Conservation (phyloP, 352 stramenopile species). For the Phytopythium mirpurense region DNA sequence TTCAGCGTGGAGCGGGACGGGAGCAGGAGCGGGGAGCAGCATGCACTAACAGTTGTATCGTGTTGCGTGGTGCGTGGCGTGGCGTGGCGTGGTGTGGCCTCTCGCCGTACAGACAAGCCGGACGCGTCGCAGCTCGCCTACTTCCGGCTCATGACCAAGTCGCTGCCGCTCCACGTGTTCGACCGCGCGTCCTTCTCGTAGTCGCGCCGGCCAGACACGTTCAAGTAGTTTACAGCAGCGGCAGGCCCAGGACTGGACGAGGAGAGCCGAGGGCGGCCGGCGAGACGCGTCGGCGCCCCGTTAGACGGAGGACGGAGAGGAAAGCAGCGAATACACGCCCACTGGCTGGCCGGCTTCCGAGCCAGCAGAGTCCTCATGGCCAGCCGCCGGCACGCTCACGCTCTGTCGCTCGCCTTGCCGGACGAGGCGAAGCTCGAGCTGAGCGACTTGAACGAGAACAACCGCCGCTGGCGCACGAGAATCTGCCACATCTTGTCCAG, state of each 20-base stretch:
- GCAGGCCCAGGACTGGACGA: no score
- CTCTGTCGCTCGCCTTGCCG: conserved; percentile 7
- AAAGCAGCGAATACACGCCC: conserved; percentile 6
- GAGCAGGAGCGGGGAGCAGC: no score
- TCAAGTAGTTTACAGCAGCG: conserved; percentile 6
- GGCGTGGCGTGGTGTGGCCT: not conserved
- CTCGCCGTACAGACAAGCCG: conserved; percentile 43
- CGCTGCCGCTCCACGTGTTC: conserved; percentile 70
- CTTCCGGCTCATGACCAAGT: conserved; percentile 86
- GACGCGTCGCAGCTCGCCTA: conserved; percentile 68
- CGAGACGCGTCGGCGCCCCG: not conserved
- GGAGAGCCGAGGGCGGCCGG: not conserved
- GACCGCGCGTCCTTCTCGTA: conserved; percentile 84
- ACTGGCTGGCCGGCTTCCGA: not conserved
- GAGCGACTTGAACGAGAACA: conserved; percentile 53
- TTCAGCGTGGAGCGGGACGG: no score
- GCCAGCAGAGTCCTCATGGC: no score
- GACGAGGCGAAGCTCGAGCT: conserved; percentile 37
- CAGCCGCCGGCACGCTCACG: not conserved
- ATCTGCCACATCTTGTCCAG: conserved; percentile 52
- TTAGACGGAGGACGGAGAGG: not conserved
- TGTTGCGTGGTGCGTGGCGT: no score
- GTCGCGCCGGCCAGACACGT: conserved; percentile 1
- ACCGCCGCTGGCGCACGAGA: conserved; percentile 44
- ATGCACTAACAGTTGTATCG: no score